A percentile compares a stretch with the other conserved stretches of the same genome.
phyloP scores from a whole-genome alignment of 371 early-diverging fungal species.

The Pancytospora philotis region DNA sequence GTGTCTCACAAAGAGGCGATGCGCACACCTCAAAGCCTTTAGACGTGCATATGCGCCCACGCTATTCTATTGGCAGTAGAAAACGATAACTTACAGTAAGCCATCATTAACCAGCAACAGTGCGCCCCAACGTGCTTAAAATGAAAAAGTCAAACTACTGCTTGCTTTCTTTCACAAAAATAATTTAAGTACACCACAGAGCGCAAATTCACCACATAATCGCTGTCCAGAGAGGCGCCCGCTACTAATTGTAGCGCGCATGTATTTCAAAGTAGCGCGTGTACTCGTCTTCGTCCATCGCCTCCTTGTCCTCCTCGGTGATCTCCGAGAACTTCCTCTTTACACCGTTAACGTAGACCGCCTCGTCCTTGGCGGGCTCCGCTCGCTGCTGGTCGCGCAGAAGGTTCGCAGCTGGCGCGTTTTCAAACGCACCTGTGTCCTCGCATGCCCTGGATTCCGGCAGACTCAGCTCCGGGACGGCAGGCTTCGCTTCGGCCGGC shows the following conservation, averaged over 20 bases:
- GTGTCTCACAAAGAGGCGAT: too few species aligned
- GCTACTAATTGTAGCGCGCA: too few species aligned
- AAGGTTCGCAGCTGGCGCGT: not conserved
- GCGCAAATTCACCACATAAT: too few species aligned
- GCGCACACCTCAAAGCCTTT: too few species aligned
- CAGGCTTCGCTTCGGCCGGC: not conserved
- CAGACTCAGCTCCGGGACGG: not conserved
- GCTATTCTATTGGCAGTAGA: too few species aligned
- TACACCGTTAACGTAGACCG: slow-evolving; percentile 52
- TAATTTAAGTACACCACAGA: not conserved
- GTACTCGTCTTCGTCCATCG: slow-evolving; percentile 60
- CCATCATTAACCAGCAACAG: too few species aligned
- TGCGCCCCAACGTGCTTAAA: too few species aligned
- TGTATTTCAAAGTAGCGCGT: slow-evolving; percentile 59
- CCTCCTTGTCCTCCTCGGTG: slow-evolving; percentile 60
- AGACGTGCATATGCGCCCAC: too few species aligned
- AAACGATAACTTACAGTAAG: too few species aligned
- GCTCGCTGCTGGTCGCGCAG: not conserved
- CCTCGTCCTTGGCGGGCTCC: slow-evolving; percentile 1
- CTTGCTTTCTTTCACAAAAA: not conserved
- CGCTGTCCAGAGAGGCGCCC: too few species aligned
- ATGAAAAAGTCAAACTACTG: too few species aligned
- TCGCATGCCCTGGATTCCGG: not conserved
- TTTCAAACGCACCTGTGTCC: slow-evolving; percentile 23
- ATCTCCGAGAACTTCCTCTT: slow-evolving; percentile 50